Conservation (phyloP, 2,329 filamentous ascomycete species). For the Neospermospora avenae region DNA sequence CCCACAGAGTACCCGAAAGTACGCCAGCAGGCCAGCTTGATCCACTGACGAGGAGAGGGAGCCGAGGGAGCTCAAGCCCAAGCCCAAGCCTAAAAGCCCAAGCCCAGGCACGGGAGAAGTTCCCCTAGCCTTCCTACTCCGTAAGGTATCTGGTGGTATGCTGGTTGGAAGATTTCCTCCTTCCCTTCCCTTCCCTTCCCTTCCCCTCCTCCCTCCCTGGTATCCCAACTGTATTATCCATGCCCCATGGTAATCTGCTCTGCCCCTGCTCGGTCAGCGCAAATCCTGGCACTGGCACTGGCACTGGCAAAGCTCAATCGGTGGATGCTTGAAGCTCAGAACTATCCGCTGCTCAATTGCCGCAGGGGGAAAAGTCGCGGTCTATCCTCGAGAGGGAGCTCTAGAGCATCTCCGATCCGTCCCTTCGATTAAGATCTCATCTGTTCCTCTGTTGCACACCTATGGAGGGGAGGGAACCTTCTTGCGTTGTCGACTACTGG, state of each 20-base stretch:
- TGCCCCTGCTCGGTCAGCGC: neutral
- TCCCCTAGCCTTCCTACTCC: slow-evolving; percentile 1
- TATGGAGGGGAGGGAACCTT: neutral
- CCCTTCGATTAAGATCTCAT: slow-evolving; percentile 3
- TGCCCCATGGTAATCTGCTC: neutral
- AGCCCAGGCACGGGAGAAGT: slow-evolving; percentile 6
- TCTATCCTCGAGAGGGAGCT: neutral
- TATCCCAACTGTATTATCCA: neutral
- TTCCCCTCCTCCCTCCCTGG: neutral
- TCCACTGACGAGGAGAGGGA: neutral
- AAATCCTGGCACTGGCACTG: no score
- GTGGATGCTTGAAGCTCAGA: neutral
- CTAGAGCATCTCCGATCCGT: neutral
- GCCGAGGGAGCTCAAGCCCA: no score
- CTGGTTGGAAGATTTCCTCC: neutral
- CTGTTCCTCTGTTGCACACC: no score
- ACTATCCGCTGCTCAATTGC: neutral
- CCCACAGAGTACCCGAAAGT: no score
- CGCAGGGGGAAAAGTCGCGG: neutral
- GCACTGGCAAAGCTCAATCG: neutral
- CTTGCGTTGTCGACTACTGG: neutral
- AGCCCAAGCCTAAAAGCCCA: no score
- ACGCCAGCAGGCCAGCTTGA: neutral
- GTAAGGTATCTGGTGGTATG: no score
- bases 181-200: neutral